Evolutionary conservation across 345 rosid species (phyloP), one percentile per base, ranked within the genome.

Genomic region (Moricandia moricandioides): DNA sequence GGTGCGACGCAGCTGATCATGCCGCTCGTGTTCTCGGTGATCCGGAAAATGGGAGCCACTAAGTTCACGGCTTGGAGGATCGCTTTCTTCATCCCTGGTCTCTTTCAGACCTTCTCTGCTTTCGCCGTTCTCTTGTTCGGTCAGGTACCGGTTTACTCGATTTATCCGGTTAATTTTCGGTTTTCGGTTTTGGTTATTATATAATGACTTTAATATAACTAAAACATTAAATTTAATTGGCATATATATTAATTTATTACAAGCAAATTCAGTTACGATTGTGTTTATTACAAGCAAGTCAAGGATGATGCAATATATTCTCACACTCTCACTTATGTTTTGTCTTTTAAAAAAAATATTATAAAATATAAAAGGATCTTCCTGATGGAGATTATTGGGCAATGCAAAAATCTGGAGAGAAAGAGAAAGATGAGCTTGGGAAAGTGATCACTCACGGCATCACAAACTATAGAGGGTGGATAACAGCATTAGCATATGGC

Each of bases 51-150:
- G 12, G 93, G 98, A 51, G 89, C 88, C 21, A 70, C 77, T 61
- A 84, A 87, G 65, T 93, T 88, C 67, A 89, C 97, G 17, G 97
- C 98, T 27, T 93, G 98, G 98, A 74, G 96, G 8, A 88, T 93
- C 49, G 87, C 97, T 3, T 91, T 91, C 74, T 89, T 88, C 82
- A 76, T 93, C 1, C 98, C 98, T 9, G 98, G 93, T 12, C 63
- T 89, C 26, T 84, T 89, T 79, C 97, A 93, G 63, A 89, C 84
- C 10, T 12, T 88, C 27, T 68, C 92, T 35, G 98, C 97, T 9
- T 83, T 91, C 62, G 87, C 90, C 5, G 79, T 93, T 58, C 71
- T 90, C 51, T 78, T 86, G 52, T 88, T 88, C 73, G 97, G 93
- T 24, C 88, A 91, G 84, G 98, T 78, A 78, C 71, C 75, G 75